Conservation (phyloP, 371 early-diverging fungal species). For the Mortierella sp. region DNA sequence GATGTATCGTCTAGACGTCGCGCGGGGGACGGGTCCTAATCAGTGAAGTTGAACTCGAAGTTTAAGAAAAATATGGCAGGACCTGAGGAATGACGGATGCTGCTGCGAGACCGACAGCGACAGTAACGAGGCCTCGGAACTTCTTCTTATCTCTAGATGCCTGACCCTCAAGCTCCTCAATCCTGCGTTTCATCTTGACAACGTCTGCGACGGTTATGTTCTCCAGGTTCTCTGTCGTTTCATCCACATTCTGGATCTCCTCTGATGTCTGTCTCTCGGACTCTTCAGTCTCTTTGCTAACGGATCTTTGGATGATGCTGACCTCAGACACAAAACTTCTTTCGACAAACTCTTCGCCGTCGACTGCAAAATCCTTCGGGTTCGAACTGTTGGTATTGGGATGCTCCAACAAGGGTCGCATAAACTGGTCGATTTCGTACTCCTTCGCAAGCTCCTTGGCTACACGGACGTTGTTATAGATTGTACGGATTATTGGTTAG, state of each 20-base stretch:
- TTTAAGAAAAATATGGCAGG: constrained; percentile 49
- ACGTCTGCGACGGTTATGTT: constrained; percentile 30
- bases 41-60: not conserved
- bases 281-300: constrained; percentile 2
- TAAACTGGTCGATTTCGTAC: constrained; percentile 47
- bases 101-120: constrained; percentile 48
- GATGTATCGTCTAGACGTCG: too few relatives aligned
- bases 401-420: constrained; percentile 44
- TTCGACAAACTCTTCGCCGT: constrained; percentile 24
- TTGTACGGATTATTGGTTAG: not conserved
- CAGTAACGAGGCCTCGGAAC: constrained; percentile 44
- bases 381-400: constrained; percentile 13
- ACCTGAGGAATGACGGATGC: constrained; percentile 51
- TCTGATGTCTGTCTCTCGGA: constrained; percentile 3
- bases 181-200: constrained; percentile 44
- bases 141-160: constrained; percentile 39
- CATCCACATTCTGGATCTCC: constrained; percentile 9
- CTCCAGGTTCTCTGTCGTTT: constrained; percentile 24
- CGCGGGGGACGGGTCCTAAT: too few relatives aligned
- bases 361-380: not conserved
- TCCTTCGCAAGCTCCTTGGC: constrained; percentile 49
- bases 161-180: constrained; percentile 50
- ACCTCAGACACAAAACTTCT: constrained; percentile 16
- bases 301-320: constrained; percentile 16
- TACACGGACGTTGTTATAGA: not conserved